These are phyloP conservation scores for Quercus lobata DNA, from an alignment of 331 rosid species.

Conservation along the genomic window DNA sequence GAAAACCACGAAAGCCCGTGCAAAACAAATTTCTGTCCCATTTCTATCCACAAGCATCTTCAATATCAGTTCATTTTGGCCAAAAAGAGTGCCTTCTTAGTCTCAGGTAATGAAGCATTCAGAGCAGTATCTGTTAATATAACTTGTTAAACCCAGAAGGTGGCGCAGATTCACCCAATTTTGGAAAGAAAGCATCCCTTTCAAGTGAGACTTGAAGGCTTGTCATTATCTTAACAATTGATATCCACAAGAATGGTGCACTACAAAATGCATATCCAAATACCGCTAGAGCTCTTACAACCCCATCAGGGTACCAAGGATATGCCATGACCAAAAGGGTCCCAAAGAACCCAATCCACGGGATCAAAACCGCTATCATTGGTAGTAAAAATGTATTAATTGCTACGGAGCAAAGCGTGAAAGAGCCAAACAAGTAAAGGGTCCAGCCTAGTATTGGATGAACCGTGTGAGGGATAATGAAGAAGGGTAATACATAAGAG, in stretches of 20 bases:
- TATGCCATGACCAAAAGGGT: constrained; percentile 67
- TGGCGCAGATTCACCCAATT: constrained; percentile 51
- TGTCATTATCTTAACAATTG: constrained; percentile 42
- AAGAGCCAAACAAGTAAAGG: constrained; percentile 59
- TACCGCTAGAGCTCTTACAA: constrained; percentile 63
- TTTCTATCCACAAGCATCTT: not conserved
- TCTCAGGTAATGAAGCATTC: not conserved
- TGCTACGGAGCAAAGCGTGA: constrained; percentile 49
- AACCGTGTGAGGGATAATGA: constrained; percentile 68
- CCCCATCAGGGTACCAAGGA: constrained; percentile 75
- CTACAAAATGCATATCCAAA: constrained; percentile 66
- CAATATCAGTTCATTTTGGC: not conserved
- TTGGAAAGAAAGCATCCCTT: constrained; percentile 64
- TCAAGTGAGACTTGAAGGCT: constrained; percentile 65
- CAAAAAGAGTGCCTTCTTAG: not conserved
- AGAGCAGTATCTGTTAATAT: constrained; percentile 26
- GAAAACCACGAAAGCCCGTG: not conserved
- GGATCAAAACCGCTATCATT: constrained; percentile 52
- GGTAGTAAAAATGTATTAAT: constrained; percentile 63
- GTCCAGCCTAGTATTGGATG: constrained; percentile 88
- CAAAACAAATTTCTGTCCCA: not conserved
- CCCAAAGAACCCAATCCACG: constrained; percentile 55
- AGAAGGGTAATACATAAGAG: constrained; percentile 60
- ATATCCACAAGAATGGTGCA: constrained; percentile 68
- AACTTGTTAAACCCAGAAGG: constrained; percentile 57